Conservation (phyloP, 306 rosid species). For the Castanea mollissima region DNA sequence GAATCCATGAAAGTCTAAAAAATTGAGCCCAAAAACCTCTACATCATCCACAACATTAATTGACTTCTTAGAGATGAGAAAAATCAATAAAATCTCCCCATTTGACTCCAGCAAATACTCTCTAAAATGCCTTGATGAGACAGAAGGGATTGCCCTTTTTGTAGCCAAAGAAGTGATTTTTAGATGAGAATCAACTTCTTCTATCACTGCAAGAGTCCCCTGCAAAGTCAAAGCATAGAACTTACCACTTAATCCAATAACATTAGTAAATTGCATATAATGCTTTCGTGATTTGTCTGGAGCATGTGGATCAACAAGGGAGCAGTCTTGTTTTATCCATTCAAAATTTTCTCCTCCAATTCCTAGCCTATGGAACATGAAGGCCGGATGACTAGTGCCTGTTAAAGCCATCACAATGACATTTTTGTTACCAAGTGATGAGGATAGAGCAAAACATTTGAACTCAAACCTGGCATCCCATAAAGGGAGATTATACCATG, state of each 20-base stretch:
- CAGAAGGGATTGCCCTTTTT: slow-evolving; percentile 18
- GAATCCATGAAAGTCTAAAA: slow-evolving; percentile 14
- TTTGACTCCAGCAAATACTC: slow-evolving; percentile 25
- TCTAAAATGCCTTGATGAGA: slow-evolving; percentile 21
- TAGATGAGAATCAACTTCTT: background rate
- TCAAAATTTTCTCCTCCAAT: background rate
- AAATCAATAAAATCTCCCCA: slow-evolving; percentile 21
- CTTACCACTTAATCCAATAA: slow-evolving; percentile 19
- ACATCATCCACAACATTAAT: slow-evolving; percentile 22
- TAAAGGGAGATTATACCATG: slow-evolving; percentile 7
- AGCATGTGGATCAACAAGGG: slow-evolving; percentile 4
- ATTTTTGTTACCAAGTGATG: slow-evolving; percentile 3
- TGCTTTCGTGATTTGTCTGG: background rate
- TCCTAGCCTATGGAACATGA: background rate
- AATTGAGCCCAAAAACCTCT: slow-evolving; percentile 12
- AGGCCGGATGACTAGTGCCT: slow-evolving; percentile 20
- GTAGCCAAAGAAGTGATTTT: slow-evolving; percentile 7
- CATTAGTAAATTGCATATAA: slow-evolving; percentile 22
- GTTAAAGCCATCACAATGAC: slow-evolving; percentile 5
- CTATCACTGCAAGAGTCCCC: slow-evolving; percentile 16
- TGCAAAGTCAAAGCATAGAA: slow-evolving; percentile 6
- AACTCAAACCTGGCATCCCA: slow-evolving; percentile 17
- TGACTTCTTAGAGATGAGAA: slow-evolving; percentile 14
- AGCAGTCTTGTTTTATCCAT: slow-evolving; percentile 20
- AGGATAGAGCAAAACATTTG: slow-evolving; percentile 19